Percentiles rank a stretch among this genome's conserved stretches.
phyloP scores from a whole-genome alignment of 202 grass and related monocot species.

The Zizania palustris region DNA sequence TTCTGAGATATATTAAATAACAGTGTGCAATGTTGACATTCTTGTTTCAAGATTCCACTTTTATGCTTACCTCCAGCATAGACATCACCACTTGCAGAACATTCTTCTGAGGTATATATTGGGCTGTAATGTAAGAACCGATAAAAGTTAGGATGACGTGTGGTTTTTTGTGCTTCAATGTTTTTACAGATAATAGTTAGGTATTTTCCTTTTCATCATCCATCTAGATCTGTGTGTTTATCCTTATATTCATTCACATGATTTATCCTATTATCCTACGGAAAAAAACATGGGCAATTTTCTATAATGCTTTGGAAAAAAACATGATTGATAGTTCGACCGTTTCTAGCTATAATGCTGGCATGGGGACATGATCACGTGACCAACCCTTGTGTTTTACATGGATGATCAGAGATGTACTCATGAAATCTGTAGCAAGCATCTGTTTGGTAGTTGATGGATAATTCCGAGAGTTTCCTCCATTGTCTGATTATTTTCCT shows the following conservation, averaged over 20 bases:
- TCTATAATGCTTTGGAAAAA: no score
- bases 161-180: not conserved
- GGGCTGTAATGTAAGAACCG: slow-evolving; percentile 19
- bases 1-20: not conserved
- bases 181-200: not conserved
- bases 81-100: slow-evolving; percentile 51
- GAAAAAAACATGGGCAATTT: not conserved
- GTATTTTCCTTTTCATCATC: not conserved
- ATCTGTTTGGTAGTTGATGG: slow-evolving; percentile 12
- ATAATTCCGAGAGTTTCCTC: slow-evolving; percentile 5
- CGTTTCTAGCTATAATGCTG: slow-evolving; percentile 15
- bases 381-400: slow-evolving; percentile 17
- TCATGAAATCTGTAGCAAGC: slow-evolving; percentile 20
- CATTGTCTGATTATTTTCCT: slow-evolving; percentile 1
- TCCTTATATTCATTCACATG: not conserved
- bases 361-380: slow-evolving; percentile 45
- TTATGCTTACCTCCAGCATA: slow-evolving; percentile 45
- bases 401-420: slow-evolving; percentile 19
- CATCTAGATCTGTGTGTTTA: not conserved
- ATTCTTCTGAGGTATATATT: slow-evolving; percentile 40
- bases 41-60: not conserved
- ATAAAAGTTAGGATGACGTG: not conserved
- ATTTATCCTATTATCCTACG: not conserved
- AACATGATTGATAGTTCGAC: no score
- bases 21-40: not conserved